Conservation (phyloP, 495 filamentous ascomycete genomes). For the Thozetella sp. region DNA sequence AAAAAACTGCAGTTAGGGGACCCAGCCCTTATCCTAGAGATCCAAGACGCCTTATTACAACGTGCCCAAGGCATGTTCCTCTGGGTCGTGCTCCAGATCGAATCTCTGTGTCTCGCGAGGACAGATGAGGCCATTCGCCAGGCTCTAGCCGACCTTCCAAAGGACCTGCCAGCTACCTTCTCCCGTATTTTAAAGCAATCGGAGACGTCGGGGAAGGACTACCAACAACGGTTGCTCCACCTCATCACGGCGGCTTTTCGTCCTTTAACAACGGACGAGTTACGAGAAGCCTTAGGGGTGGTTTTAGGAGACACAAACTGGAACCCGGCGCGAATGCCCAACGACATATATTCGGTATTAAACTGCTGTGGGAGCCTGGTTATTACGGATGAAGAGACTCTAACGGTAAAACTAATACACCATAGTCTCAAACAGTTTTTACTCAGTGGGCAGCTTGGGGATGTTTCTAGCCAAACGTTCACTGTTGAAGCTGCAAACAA, state of each 20-base stretch:
- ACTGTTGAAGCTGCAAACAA: constrained; percentile 19
- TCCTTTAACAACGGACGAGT: constrained; percentile 37
- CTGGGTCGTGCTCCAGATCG: constrained; percentile 47
- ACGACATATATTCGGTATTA: constrained; percentile 33
- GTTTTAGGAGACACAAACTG: constrained; percentile 33
- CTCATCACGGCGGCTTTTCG: constrained; percentile 31
- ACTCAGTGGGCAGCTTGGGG: constrained; percentile 21
- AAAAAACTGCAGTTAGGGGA: too few relatives aligned
- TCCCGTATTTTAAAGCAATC: constrained; percentile 34
- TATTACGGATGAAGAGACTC: constrained; percentile 44
- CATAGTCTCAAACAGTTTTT: constrained; percentile 46
- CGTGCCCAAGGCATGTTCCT: too few relatives aligned
- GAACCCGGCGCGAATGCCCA: constrained; percentile 30
- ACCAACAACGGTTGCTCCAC: constrained; percentile 28
- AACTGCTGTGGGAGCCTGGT: constrained; percentile 42
- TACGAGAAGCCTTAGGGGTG: constrained; percentile 45
- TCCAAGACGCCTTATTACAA: too few relatives aligned
- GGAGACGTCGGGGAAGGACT: constrained; percentile 12
- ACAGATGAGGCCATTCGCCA: constrained; percentile 41
- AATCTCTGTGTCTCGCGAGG: constrained; percentile 33
- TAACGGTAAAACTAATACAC: constrained; percentile 39
- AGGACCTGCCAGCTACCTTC: constrained; percentile 39
- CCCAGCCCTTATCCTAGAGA: too few relatives aligned
- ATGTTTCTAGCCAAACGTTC: constrained; percentile 16
- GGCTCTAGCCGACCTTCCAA: constrained; percentile 40